These are phyloP conservation scores for Coemansia sp. DNA, from an alignment of 192 early-diverging fungal genomes.

Conservation along the genomic window DNA sequence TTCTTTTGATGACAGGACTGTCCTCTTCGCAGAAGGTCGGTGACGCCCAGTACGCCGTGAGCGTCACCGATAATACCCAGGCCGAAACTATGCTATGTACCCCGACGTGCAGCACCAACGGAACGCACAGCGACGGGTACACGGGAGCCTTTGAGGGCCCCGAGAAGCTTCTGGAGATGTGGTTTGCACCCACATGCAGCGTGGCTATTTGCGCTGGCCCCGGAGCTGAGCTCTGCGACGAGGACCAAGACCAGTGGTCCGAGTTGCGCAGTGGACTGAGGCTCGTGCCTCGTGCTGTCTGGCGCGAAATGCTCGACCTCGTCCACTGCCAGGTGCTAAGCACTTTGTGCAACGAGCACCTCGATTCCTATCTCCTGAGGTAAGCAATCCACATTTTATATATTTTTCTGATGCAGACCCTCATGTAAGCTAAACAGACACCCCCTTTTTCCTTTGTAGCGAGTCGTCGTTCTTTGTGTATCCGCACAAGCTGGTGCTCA, in stretches of 20 bases:
- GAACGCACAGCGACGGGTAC: slow-evolving; percentile 58
- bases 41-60: slow-evolving; percentile 55
- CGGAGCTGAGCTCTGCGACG: slow-evolving; percentile 24
- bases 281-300: slow-evolving; percentile 71
- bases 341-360: slow-evolving; percentile 78
- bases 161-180: slow-evolving; percentile 97
- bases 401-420: background rate
- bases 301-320: slow-evolving; percentile 93
- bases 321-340: slow-evolving; percentile 94
- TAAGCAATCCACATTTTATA: slow-evolving; percentile 11
- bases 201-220: slow-evolving; percentile 19
- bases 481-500: slow-evolving; percentile 92
- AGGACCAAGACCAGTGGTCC: slow-evolving; percentile 49
- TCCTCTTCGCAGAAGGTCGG: slow-evolving; percentile 54
- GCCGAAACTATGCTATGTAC: slow-evolving; percentile 49
- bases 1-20: slow-evolving; percentile 18
- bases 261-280: slow-evolving; percentile 68
- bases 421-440: background rate
- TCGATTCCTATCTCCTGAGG: slow-evolving; percentile 91
- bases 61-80: slow-evolving; percentile 57
- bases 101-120: slow-evolving; percentile 51
- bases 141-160: slow-evolving; percentile 90
- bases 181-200: slow-evolving; percentile 68
- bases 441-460: slow-evolving; percentile 42
- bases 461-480: slow-evolving; percentile 99